These are phyloP conservation scores for Aspergillus versicolor DNA, from an alignment of 2,329 filamentous ascomycete genomes.

Conservation along the genomic window DNA sequence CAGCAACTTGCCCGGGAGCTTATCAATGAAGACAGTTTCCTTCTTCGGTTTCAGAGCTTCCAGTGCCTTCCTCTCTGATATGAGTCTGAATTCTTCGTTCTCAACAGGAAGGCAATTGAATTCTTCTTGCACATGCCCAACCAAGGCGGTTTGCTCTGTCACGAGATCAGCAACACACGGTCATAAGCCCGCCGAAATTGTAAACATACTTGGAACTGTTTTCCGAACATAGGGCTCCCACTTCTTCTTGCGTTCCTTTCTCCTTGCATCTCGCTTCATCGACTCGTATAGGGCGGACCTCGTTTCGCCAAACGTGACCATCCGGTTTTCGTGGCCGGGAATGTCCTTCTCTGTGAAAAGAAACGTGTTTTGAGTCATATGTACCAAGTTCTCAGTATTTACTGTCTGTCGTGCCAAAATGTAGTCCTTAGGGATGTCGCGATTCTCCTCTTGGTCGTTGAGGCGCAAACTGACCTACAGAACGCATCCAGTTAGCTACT, in stretches of 20 bases:
- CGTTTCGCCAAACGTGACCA: constrained; percentile 44
- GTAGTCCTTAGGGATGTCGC: constrained; percentile 83
- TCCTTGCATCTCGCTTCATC: constrained; percentile 45
- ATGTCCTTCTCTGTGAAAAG: constrained; percentile 93
- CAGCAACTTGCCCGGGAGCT: constrained; percentile 51
- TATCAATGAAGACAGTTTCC: constrained; percentile 53
- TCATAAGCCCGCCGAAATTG: background rate
- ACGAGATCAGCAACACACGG: constrained; percentile 7
- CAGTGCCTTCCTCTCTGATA: constrained; percentile 60
- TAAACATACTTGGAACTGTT: constrained; percentile 69
- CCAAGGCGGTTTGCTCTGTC: constrained; percentile 73
- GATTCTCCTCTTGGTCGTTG: constrained; percentile 65
- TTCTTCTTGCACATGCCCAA: constrained; percentile 72
- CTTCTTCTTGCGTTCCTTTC: constrained; percentile 52
- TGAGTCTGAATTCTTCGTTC: constrained; percentile 66
- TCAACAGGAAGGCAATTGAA: constrained; percentile 71
- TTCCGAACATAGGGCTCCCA: constrained; percentile 58
- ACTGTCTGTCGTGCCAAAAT: constrained; percentile 68
- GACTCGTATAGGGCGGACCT: constrained; percentile 48
- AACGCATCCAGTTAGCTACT: constrained; percentile 23
- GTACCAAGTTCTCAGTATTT: constrained; percentile 41
- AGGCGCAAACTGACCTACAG: constrained; percentile 68
- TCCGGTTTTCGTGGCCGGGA: constrained; percentile 64
- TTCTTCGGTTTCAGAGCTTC: constrained; percentile 61
- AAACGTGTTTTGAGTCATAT: constrained; percentile 74